Conservation (phyloP, 805 yeast genomes). For the Ogataea pignaliae region DNA sequence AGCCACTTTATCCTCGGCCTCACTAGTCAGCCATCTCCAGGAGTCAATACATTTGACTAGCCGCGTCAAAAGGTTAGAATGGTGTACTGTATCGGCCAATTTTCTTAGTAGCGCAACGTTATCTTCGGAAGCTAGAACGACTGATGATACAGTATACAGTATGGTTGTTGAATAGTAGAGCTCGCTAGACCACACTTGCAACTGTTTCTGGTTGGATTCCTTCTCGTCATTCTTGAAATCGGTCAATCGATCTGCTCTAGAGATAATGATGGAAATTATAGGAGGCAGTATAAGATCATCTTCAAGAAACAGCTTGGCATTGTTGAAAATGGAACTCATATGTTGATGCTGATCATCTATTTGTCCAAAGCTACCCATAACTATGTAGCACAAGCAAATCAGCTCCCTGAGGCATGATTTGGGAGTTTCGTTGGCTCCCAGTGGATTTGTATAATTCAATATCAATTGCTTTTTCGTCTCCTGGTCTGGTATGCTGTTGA, state of each 20-base stretch:
- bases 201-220: slow-evolving; percentile 2
- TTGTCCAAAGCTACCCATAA: slow-evolving; percentile 28
- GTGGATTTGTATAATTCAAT: background rate
- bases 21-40: slow-evolving; percentile 54
- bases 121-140: slow-evolving; percentile 7
- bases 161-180: slow-evolving; percentile 28
- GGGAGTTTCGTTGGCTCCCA: background rate
- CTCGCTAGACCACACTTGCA: slow-evolving; percentile 21
- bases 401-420: slow-evolving; percentile 9
- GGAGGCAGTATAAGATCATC: slow-evolving; percentile 6
- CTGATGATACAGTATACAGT: slow-evolving; percentile 18
- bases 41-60: slow-evolving; percentile 51
- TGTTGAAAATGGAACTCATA: slow-evolving; percentile 19
- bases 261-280: slow-evolving; percentile 10
- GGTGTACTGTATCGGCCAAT: slow-evolving; percentile 9
- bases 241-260: slow-evolving; percentile 13
- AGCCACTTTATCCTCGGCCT: slow-evolving; percentile 17
- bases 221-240: slow-evolving; percentile 18
- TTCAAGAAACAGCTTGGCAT: slow-evolving; percentile 18
- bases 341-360: slow-evolving; percentile 18
- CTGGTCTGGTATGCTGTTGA: background rate
- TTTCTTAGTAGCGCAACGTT: slow-evolving; percentile 2
- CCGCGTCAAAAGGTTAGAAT: slow-evolving; percentile 37
- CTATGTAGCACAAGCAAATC: slow-evolving; percentile 23
- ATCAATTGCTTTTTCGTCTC: background rate